A percentile compares a stretch with the other conserved stretches of the same genome.
These are phyloP conservation scores for Neurospora sp. DNA, from an alignment of 495 filamentous ascomycete genomes.

Conservation along the genomic window DNA sequence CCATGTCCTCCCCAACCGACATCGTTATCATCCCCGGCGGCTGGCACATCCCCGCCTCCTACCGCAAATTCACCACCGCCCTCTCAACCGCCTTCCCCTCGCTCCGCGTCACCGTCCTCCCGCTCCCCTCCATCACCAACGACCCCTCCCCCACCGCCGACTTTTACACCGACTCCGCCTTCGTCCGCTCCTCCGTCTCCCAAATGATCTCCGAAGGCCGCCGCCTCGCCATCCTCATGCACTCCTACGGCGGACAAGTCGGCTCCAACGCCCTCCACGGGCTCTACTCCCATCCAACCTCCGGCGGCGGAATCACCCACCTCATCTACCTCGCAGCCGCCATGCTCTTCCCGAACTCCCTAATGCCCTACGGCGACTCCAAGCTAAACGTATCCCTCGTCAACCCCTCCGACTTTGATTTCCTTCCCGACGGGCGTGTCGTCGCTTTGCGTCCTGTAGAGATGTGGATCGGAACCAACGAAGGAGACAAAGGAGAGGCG, in stretches of 20 bases:
- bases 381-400: background rate
- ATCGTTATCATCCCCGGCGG: constrained; percentile 19
- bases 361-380: background rate
- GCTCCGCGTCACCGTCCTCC: background rate
- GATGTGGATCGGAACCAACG: background rate
- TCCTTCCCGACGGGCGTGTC: background rate
- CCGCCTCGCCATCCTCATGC: constrained; percentile 21
- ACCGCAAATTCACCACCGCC: constrained; percentile 19
- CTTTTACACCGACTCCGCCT: background rate
- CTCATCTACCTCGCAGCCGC: background rate
- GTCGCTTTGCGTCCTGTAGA: background rate
- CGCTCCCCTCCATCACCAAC: background rate
- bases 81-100: constrained; percentile 8
- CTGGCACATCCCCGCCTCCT: constrained; percentile 22
- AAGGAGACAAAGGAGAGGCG: background rate
- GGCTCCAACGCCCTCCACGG: constrained; percentile 23
- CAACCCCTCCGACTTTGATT: background rate
- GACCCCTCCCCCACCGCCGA: background rate
- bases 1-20: background rate
- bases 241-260: constrained; percentile 26
- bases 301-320: background rate
- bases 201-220: background rate
- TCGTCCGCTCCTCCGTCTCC: background rate
- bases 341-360: background rate
- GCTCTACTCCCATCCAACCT: constrained; percentile 4